Percentiles rank a stretch among this genome's conserved stretches.
Conservation (phyloP, 2,329 filamentous ascomycete genomes). For the Aureobasidium sp. region DNA sequence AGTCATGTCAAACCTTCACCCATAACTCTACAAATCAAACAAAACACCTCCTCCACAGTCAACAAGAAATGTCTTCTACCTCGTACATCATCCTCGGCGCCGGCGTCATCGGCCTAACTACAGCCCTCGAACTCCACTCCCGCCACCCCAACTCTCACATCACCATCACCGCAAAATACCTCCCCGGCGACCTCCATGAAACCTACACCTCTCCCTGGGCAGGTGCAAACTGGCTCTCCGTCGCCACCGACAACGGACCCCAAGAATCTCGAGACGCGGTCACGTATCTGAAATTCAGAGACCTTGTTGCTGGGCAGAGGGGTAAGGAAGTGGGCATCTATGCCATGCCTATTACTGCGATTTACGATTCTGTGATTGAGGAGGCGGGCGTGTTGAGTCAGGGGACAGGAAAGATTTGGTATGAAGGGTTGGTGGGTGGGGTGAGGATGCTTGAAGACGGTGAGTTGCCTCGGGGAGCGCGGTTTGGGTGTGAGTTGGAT, state of each 20-base stretch:
- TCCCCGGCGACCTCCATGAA: conserved; percentile 80
- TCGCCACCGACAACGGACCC: conserved; percentile 35
- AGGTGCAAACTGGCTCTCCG: conserved; percentile 69
- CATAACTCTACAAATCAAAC: conserved; percentile 16
- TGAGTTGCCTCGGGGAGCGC: background rate
- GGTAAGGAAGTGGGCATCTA: background rate
- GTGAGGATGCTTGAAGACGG: background rate
- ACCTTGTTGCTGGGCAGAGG: background rate
- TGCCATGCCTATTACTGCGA: background rate
- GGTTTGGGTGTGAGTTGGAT: conserved; percentile 4
- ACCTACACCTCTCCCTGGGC: conserved; percentile 83
- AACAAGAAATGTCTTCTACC: background rate
- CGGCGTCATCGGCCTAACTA: conserved; percentile 54
- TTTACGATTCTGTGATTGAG: background rate
- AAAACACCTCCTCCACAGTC: conserved; percentile 15
- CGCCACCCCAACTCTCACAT: conserved; percentile 39
- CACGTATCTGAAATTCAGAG: background rate
- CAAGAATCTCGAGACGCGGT: background rate
- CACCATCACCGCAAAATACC: conserved; percentile 68
- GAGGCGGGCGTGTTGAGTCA: background rate
- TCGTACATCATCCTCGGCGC: conserved; percentile 35
- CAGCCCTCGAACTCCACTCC: conserved; percentile 44
- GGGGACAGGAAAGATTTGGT: conserved; percentile 2
- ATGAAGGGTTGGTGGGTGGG: background rate
- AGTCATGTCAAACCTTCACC: background rate